These are phyloP conservation scores for Taphrina pruni DNA, from an alignment of 1,139 yeast genomes.

Conservation along the genomic window DNA sequence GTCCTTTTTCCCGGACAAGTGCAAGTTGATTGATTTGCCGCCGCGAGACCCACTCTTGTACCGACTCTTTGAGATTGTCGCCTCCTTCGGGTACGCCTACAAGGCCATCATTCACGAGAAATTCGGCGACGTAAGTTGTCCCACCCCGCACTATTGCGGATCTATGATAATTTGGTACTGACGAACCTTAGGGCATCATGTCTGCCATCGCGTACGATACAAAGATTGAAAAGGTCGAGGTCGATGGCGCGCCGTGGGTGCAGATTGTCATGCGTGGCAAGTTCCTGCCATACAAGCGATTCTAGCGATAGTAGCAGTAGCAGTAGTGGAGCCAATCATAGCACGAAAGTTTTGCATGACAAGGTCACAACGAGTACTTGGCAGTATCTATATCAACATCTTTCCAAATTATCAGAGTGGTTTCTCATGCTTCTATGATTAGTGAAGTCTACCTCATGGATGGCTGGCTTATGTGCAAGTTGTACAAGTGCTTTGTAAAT, in stretches of 20 bases:
- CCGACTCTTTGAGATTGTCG: slow-evolving; percentile 46
- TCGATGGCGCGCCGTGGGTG: slow-evolving; percentile 46
- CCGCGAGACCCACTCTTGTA: slow-evolving; percentile 46
- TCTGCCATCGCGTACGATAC: slow-evolving; percentile 46
- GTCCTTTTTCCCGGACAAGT: slow-evolving; percentile 23
- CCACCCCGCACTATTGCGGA: no score
- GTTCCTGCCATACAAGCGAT: slow-evolving; percentile 46
- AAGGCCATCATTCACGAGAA: slow-evolving; percentile 46
- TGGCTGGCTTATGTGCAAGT: slow-evolving; percentile 1
- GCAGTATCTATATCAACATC: no score
- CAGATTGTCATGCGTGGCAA: slow-evolving; percentile 46
- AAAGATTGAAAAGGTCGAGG: slow-evolving; percentile 47
- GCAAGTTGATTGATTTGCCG: slow-evolving; percentile 34
- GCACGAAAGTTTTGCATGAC: no score
- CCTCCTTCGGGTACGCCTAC: slow-evolving; percentile 46
- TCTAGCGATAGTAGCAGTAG: slow-evolving; percentile 30
- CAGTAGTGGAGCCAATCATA: no score
- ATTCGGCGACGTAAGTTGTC: slow-evolving; percentile 44
- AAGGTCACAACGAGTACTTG: no score
- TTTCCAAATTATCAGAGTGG: no score
- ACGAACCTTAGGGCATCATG: slow-evolving; percentile 44
- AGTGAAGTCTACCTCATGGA: no score
- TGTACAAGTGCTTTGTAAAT: neutral
- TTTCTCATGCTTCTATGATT: no score
- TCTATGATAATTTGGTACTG: no score